Evolutionary conservation across 129 eudicot species (phyloP), one percentile per base, ranked within the genome.

Genomic region (Artemisia annua): DNA sequence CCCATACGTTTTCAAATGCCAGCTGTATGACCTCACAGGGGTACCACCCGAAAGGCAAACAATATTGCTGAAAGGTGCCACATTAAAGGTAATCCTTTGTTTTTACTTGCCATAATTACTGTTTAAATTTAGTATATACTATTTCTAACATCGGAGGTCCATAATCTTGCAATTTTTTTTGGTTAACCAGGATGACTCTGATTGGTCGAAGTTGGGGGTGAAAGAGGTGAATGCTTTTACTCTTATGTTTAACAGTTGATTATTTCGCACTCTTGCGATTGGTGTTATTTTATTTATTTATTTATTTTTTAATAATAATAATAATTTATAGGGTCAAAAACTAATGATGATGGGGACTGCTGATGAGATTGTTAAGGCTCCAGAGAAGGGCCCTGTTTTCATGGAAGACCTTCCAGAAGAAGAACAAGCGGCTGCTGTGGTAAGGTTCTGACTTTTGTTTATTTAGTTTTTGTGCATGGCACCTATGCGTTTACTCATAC

Each of bases 281-380:
- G 19, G 67, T 58, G n/a, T n/a, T n/a, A n/a, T n/a, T n/a, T n/a
- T n/a, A n/a, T n/a, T n/a, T n/a, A n/a, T n/a, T n/a, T n/a, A n/a
- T n/a, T n/a, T n/a, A n/a, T n/a, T n/a, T n/a, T n/a, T n/a, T n/a
- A n/a, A n/a, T n/a, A n/a, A n/a, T n/a, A n/a, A n/a, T n/a, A 20
- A 78, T 75, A 78, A 7, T 60, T 12, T 75, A 15, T 61, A 94
- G 98, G 97, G 98, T 75, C 98, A 94, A 78, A 87, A 85, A 51
- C 67, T 94, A 76, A 94, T 94, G 98, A 94, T 94, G 98, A 90
- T 94, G 93, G 98, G 98, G 80, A 94, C 98, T 76, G 96, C 96
- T 48, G 98, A 94, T 72, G 98, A 94, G 84, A 82, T 94, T 63
- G 84, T 94, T 20, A 90, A 94, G 84, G 97, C 97, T 67, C 98